These are phyloP conservation scores for Glebionis coronaria DNA, from an alignment of 129 eudicot genomes.

Conservation along the genomic window DNA sequence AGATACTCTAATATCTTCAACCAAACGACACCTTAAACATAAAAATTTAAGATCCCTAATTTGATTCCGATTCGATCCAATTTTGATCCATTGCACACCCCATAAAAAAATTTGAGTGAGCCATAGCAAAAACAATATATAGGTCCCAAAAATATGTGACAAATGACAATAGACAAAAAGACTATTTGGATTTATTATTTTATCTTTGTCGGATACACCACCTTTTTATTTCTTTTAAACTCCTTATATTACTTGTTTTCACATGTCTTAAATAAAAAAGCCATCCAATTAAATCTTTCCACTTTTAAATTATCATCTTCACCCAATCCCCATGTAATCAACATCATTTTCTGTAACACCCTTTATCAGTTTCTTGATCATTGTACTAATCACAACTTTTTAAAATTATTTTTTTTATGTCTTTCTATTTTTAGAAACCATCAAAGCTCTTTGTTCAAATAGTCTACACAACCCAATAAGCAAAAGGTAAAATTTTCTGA, in stretches of 20 bases:
- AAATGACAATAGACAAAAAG: neutral
- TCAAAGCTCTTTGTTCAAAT: slow-evolving; percentile 22
- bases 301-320: slow-evolving; percentile 5
- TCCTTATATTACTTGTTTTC: too few relatives aligned
- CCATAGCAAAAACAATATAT: neutral
- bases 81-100: neutral
- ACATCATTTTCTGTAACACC: neutral
- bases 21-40: too few relatives aligned
- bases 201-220: slow-evolving; percentile 25
- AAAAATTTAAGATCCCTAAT: neutral
- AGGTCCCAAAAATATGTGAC: neutral
- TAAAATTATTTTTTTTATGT: neutral
- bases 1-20: too few relatives aligned
- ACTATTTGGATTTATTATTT: slow-evolving; percentile 19
- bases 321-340: slow-evolving; percentile 12
- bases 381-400: neutral
- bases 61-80: neutral
- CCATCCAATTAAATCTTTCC: neutral
- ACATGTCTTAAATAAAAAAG: neutral
- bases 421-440: neutral
- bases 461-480: slow-evolving; percentile 16
- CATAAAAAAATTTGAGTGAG: neutral
- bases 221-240: neutral
- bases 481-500: slow-evolving; percentile 4
- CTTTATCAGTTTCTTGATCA: slow-evolving; percentile 1